Percentiles rank a stretch among this genome's conserved stretches.
phyloP scores from a whole-genome alignment of 192 early-diverging fungal species.

The Backusella psychrophila region DNA sequence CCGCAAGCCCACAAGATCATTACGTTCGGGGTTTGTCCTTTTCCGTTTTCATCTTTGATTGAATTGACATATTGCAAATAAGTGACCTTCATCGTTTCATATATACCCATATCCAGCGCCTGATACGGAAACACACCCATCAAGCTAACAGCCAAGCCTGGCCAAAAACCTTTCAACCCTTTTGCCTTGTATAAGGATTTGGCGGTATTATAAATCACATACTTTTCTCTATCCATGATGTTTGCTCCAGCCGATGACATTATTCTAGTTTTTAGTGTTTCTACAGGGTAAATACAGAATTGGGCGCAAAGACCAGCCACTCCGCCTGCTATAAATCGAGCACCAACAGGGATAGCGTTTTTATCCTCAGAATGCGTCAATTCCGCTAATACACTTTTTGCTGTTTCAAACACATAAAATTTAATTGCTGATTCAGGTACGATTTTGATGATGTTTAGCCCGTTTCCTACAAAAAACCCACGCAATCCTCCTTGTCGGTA shows the following conservation, averaged over 20 bases:
- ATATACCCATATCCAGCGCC: slow-evolving; percentile 68
- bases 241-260: slow-evolving; percentile 58
- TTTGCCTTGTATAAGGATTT: slow-evolving; percentile 58
- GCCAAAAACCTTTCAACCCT: slow-evolving; percentile 64
- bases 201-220: slow-evolving; percentile 47
- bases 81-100: slow-evolving; percentile 67
- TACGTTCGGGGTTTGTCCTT: slow-evolving; percentile 41
- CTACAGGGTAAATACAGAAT: slow-evolving; percentile 74
- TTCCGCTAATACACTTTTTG: slow-evolving; percentile 46
- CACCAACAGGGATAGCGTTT: slow-evolving; percentile 40
- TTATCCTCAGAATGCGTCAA: slow-evolving; percentile 40
- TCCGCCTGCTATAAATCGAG: slow-evolving; percentile 70
- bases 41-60: slow-evolving; percentile 24
- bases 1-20: slow-evolving; percentile 61
- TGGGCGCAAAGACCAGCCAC: slow-evolving; percentile 69
- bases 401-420: slow-evolving; percentile 71
- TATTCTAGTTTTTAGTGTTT: slow-evolving; percentile 72
- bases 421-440: slow-evolving; percentile 75
- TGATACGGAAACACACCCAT: slow-evolving; percentile 79
- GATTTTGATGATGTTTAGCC: slow-evolving; percentile 76
- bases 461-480: slow-evolving; percentile 75
- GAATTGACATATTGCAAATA: slow-evolving; percentile 48
- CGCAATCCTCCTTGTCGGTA: slow-evolving; percentile 64
- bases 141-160: slow-evolving; percentile 39
- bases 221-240: slow-evolving; percentile 5